A percentile compares a stretch with the other conserved stretches of the same genome.
Conservation (phyloP, 768 basidiomycete genomes). For the Favolaschia claudopus region DNA sequence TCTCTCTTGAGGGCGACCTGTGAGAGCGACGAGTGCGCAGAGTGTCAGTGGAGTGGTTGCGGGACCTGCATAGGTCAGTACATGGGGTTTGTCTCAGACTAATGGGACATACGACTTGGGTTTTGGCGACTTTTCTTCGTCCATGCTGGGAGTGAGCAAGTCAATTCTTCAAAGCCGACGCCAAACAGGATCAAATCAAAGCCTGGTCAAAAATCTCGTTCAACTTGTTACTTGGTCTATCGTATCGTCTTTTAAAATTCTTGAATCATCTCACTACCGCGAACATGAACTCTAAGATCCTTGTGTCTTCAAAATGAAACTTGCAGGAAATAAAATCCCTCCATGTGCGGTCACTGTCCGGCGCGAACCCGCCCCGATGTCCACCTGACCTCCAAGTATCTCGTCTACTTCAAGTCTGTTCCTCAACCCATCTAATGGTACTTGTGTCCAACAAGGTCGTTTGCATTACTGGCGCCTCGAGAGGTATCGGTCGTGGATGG, state of each 20-base stretch:
- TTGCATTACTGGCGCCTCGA: constrained; percentile 76
- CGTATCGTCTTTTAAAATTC: too few species aligned
- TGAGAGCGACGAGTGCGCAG: constrained; percentile 77
- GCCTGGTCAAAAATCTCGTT: too few species aligned
- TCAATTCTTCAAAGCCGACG: too few species aligned
- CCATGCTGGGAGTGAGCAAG: too few species aligned
- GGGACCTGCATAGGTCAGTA: constrained; percentile 52
- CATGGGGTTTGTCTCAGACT: not conserved
- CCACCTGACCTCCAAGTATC: too few species aligned
- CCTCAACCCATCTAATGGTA: constrained; percentile 41
- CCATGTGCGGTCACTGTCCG: not conserved
- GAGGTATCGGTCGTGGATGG: constrained; percentile 78
- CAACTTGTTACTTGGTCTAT: too few species aligned
- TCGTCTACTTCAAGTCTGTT: too few species aligned
- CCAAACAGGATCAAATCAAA: too few species aligned
- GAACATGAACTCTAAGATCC: too few species aligned
- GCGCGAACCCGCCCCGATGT: not conserved
- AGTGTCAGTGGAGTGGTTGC: constrained; percentile 81
- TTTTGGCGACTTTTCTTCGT: constrained; percentile 66
- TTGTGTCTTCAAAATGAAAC: too few species aligned
- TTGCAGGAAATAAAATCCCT: too few species aligned
- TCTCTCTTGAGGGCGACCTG: constrained; percentile 75
- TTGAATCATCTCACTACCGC: too few species aligned
- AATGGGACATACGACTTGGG: constrained; percentile 62
- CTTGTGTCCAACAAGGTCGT: constrained; percentile 65